A percentile compares a stretch with the other conserved stretches of the same genome.
phyloP scores from a whole-genome alignment of 371 early-diverging fungal species.

The Mucor racemosus region DNA sequence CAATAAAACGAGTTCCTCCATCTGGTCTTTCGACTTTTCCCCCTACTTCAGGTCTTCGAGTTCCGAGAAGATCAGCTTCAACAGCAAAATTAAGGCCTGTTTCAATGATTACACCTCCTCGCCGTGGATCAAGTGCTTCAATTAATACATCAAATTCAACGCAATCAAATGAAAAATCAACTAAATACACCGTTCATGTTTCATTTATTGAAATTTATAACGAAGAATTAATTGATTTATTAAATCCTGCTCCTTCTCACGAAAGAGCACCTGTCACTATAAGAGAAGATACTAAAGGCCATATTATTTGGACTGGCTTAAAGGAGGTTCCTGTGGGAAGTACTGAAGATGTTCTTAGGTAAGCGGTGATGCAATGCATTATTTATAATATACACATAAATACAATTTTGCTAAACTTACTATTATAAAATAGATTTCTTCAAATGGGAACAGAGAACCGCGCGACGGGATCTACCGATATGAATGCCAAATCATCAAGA shows the following conservation, averaged over 20 bases:
- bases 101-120: constrained; percentile 36
- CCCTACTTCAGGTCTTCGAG: constrained; percentile 24
- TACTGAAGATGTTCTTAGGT: constrained; percentile 81
- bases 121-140: constrained; percentile 31
- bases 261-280: constrained; percentile 76
- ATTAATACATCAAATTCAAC: not conserved
- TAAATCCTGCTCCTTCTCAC: constrained; percentile 60
- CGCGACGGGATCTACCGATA: constrained; percentile 94
- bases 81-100: constrained; percentile 35
- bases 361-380: constrained; percentile 46
- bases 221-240: constrained; percentile 92
- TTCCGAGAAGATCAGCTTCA: constrained; percentile 29
- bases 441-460: constrained; percentile 83
- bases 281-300: constrained; percentile 92
- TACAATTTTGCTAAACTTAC: constrained; percentile 14
- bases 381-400: constrained; percentile 3
- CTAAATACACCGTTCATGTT: constrained; percentile 57
- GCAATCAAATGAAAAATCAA: constrained; percentile 20
- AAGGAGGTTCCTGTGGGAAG: constrained; percentile 78
- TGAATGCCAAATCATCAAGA: constrained; percentile 96
- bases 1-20: constrained; percentile 10
- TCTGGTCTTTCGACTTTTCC: constrained; percentile 16
- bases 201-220: constrained; percentile 97
- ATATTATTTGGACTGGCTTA: constrained; percentile 90
- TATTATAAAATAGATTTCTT: constrained; percentile 53